These are phyloP conservation scores for Aspergillus brunneoviolaceus DNA, from an alignment of 2,329 filamentous ascomycete species.

Conservation along the genomic window DNA sequence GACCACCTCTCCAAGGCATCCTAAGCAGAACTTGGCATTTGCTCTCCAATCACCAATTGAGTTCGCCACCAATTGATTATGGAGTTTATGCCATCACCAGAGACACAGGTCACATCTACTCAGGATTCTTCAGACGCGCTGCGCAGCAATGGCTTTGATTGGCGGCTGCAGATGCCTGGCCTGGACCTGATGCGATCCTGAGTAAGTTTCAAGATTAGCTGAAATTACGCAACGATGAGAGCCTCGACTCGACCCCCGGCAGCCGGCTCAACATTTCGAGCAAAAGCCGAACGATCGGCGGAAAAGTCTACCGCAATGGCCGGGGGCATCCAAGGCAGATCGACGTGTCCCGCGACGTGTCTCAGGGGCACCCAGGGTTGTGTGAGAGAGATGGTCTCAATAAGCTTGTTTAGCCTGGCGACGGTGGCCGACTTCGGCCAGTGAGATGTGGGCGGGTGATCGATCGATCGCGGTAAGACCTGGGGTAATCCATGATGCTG, in stretches of 20 bases:
- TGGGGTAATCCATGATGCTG: background rate
- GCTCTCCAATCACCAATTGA: too few relatives aligned
- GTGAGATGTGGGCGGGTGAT: background rate
- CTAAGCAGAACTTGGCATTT: too few relatives aligned
- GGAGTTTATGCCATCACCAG: too few relatives aligned
- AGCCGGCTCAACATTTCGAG: too few relatives aligned
- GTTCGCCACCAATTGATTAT: too few relatives aligned
- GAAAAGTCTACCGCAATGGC: background rate
- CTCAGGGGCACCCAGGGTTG: background rate
- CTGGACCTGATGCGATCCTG: too few relatives aligned
- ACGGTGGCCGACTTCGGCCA: background rate
- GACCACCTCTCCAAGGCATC: too few relatives aligned
- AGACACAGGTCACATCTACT: too few relatives aligned
- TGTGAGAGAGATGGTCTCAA: background rate
- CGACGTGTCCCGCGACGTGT: background rate
- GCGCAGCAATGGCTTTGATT: too few relatives aligned
- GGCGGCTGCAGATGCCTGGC: too few relatives aligned
- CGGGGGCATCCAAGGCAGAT: background rate
- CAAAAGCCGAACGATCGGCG: background rate
- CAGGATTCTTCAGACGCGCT: too few relatives aligned
- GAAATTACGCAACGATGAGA: background rate
- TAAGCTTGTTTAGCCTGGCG: background rate
- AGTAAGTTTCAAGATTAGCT: too few relatives aligned
- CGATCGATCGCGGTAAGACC: background rate
- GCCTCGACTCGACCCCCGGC: background rate